Evolutionary conservation across 495 filamentous ascomycete genomes (phyloP), one percentile per base, ranked within the genome.

Genomic region (Penicillium desertorum): DNA sequence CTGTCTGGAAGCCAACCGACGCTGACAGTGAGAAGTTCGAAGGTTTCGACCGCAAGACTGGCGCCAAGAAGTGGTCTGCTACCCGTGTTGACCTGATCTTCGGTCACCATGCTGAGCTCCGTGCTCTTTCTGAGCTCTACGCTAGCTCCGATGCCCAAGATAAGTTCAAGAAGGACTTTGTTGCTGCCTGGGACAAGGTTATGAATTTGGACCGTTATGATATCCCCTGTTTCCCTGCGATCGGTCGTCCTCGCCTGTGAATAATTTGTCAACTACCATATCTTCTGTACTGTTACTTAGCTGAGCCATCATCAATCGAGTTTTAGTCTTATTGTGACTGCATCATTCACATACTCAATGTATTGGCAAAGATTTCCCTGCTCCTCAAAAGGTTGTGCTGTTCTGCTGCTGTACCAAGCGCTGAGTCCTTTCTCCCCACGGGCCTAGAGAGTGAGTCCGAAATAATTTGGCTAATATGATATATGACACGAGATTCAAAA

Each of bases 191-290:
- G 87, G 70, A 77, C 56, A 90, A 90, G 82, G 83, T 89, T 2
- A 83, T 84, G 81, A 84, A 87, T 62, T 65, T 87, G 62, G 87
- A 89, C 60, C 82, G 87, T 14, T 90, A 81, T 61, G 86, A 88
- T 63, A 48, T 86, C 54, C 34, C 50, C 20, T 62, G 58, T 22
- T 57, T 58, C 37, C 50, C 57, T 17, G 50, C 20, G 30, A 57
- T 53, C 30, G 60, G 64, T 45, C 66, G 66, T 34, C 61, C 61
- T 56, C 66, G 64, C 45, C 64, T 69, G 42, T 69, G 54, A 69
- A 64, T 14, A 30, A 54, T 48, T 11, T 25, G 42, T 48, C 16
- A 14, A 54, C 20, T 37, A 39, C 10, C 6, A 39, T 27, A 16
- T 20, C 12, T 44, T 17, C 9, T 19, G n/a, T 43, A 53, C 23